Evolutionary conservation across 73 alveolate genomes (phyloP), one percentile per base, ranked within the genome.

Genomic region (Uronychia binucleata): DNA sequence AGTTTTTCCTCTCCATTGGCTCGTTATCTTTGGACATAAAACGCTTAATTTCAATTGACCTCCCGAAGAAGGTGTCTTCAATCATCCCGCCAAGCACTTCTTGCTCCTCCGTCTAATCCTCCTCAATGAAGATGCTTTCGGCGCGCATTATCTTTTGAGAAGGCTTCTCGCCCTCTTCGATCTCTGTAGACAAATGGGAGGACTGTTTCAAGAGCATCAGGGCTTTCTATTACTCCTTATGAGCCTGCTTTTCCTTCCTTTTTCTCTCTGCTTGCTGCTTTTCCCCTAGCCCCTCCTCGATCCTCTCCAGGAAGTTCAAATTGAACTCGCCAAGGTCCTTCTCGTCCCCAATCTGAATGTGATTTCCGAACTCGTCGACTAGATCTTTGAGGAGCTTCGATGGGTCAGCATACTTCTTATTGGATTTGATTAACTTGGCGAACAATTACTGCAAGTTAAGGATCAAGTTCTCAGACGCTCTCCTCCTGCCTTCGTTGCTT

Each of bases 321-420:
- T 94, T 82, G 89, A 96, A 94, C 86, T 96, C 99, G 30, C 98
- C 98, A 0, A 96, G 89, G 78, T 96, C 99, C 79, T 94, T 89
- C 83, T 96, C 92, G 59, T 93, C 98, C 13, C 98, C 98, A 28
- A 96, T 57, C 46, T 85, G 86, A 25, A 96, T 74, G 59, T 77
- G 77, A 84, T 90, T 86, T 1, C 98, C 98, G 76, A 88, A 91
- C 31, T 93, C 98, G 78, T 94, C 97, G 35, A 87, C 90, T 8
- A 94, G 85, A 29, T 88, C 57, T n/a, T 85, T 79, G 35, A 96
- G 85, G 0, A 94, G 96, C 46, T 81, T 82, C 31, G 95, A 60
- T 0, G 99, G 98, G 46, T 94, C 98, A 0, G 88, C 86, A 85
- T 94, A 94, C 77, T 90, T 93, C 78, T 89, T 76, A 57, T 92